phyloP scores from a whole-genome alignment of 1,284 basidiomycete genomes.

The Apiotrichum gracile region DNA sequence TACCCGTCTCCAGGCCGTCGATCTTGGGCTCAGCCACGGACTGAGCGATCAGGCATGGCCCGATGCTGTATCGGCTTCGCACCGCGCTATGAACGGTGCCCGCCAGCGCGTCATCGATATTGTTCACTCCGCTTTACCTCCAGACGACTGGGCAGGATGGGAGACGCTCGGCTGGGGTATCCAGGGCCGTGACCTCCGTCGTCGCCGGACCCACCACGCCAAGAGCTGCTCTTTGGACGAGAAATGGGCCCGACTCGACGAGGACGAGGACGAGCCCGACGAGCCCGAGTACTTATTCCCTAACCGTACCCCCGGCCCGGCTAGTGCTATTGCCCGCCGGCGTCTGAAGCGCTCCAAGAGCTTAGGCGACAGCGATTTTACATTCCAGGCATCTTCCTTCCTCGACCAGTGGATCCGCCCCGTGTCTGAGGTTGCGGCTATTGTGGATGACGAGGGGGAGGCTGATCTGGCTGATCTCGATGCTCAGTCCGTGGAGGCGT shows the following conservation, averaged over 20 bases:
- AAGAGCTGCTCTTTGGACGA: slow-evolving; percentile 13
- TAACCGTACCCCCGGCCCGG: slow-evolving; percentile 46
- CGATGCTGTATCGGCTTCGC: slow-evolving; percentile 9
- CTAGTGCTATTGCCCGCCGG: slow-evolving; percentile 24
- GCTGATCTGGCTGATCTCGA: slow-evolving; percentile 1
- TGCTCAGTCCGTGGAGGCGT: not conserved
- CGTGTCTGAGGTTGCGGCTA: not conserved
- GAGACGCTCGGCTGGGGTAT: slow-evolving; percentile 43
- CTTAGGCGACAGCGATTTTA: slow-evolving; percentile 10
- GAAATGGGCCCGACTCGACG: slow-evolving; percentile 21
- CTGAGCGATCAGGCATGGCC: slow-evolving; percentile 11
- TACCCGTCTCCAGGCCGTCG: slow-evolving; percentile 25
- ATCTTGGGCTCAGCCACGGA: slow-evolving; percentile 18
- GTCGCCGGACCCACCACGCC: not conserved
- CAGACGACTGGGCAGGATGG: slow-evolving; percentile 48
- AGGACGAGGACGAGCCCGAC: slow-evolving; percentile 18
- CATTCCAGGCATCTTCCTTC: slow-evolving; percentile 1
- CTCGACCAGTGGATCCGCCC: slow-evolving; percentile 12
- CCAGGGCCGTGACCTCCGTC: slow-evolving; percentile 2
- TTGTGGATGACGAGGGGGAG: slow-evolving; percentile 17
- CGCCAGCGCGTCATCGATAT: slow-evolving; percentile 36
- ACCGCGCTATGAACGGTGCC: slow-evolving; percentile 25
- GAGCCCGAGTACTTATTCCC: slow-evolving; percentile 49
- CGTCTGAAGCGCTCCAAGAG: slow-evolving; percentile 36
- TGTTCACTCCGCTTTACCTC: slow-evolving; percentile 39